Evolutionary conservation across 1,284 basidiomycete genomes (phyloP), one percentile per base, ranked within the genome.

Genomic region (Clitocybe nebularis): DNA sequence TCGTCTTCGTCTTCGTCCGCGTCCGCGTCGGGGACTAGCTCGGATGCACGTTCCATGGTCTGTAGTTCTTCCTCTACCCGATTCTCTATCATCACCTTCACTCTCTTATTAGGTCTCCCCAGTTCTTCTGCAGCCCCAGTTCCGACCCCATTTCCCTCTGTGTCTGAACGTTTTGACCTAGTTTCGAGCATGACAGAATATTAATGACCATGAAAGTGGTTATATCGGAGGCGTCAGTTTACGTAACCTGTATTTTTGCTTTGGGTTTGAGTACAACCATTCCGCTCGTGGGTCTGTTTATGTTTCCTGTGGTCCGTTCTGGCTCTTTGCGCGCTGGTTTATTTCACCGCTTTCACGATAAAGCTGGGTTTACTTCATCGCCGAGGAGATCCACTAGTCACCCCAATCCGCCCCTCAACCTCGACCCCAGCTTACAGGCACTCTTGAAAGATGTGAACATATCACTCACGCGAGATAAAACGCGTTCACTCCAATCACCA

Each of bases 401-500:
- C 7, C 66, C 70, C 16, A 77, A 74, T 44, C 61, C 69, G 11
- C 68, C 78, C 29, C 56, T 87, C 6, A 64, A 79, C 29, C 66
- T 89, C 25, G 86, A 89, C 56, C 74, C 83, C 3, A 75, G 74
- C 26, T 65, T 84, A 41, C 70, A 72, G 50, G 67, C 71, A 4
- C 61, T 88, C 17, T 63, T 89, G 30, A 67, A 71, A 43, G 82
- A 85, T 62, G 72, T 79, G 1, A 82, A 86, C 48, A 77, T 84
- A 49, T 77, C 84, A 6, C 59, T 86, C 10, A 61, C 66, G 36
- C 67, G 69, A 22, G 64, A 71, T 47, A 77, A 71, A 51, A 50
- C 55, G 9, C 58, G 47, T 36, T 28, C 36, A 7, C 48, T 43
- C 25, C 48, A 54, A 30, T 45, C 58, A 24, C 75, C 57, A 41